Evolutionary conservation across 208 protist species (phyloP), one percentile per base, ranked within the genome.

Genomic region (Acanthamoeba royreba): DNA sequence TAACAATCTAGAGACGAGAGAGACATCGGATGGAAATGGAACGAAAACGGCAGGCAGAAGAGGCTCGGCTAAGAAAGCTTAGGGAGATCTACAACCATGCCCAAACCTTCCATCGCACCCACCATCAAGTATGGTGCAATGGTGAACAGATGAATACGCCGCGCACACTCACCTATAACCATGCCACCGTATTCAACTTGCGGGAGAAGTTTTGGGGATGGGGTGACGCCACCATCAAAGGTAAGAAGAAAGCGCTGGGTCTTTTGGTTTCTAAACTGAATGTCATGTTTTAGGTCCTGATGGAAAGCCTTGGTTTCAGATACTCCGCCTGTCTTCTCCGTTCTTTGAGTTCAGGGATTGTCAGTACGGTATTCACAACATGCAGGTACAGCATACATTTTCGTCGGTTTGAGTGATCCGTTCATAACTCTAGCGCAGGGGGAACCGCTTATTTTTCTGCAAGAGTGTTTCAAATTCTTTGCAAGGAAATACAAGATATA

Each of bases 221-320:
- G 11, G 77, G 77, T 22, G 77, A 86, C 28, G 77, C 77, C 77
- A 86, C 77, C 13, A 86, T 86, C 5, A 53, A 55, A 43, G 77
- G 77, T 86, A 69, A 8, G 28, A 7, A 69, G 13, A 13, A n/a
- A 11, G 58, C 13, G n/a, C 19, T 9, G 9, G 9, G 49, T 55
- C 13, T 63, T 19, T 9, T 66, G 0, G 2, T 31, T 0, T 66
- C 8, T 28, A 11, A 1, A 22, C n/a, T 17, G n/a, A 22, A 66
- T 66, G 55, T n/a, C 58, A 25, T 13, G 9, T 4, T 25, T 53
- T 28, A 86, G 77, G 77, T 31, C 77, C 77, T 33, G 25, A 86
- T 47, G 77, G 77, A n/a, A 7, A 53, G 77, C 77, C 77, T 33
- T 86, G 77, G 77, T 86, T 86, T 25, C 77, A 86, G n/a, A 86